phyloP scores from a whole-genome alignment of 2,329 filamentous ascomycete species.

The Scedosporium minutisporum region DNA sequence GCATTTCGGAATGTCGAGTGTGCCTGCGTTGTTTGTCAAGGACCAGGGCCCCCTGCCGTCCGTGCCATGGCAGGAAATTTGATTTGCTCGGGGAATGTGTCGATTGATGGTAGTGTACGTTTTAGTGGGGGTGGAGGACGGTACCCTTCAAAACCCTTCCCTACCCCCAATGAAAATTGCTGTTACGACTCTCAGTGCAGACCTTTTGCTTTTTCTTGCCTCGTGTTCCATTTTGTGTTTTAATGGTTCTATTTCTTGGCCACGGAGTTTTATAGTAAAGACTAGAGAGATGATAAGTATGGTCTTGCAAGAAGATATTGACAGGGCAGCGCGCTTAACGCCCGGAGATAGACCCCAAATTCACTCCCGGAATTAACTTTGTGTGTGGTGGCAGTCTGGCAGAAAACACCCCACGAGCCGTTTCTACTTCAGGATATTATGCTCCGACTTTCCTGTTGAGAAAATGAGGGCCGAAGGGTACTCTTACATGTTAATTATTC shows the following conservation, averaged over 20 bases:
- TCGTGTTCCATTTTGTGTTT: not conserved
- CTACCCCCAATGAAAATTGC: not conserved
- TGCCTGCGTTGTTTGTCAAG: no score
- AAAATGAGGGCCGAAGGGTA: no score
- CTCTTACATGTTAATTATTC: not conserved
- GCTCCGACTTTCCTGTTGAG: no score
- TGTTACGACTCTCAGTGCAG: not conserved
- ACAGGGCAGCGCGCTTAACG: not conserved
- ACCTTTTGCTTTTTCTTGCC: not conserved
- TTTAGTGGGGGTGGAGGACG: not conserved
- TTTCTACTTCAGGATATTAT: no score
- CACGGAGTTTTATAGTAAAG: not conserved
- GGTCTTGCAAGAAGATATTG: not conserved
- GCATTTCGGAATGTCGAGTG: no score
- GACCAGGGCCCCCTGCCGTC: not conserved
- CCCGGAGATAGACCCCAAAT: not conserved
- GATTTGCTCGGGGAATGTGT: not conserved
- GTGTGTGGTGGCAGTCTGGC: not conserved
- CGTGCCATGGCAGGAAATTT: not conserved
- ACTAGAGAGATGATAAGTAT: not conserved
- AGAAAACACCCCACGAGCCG: no score
- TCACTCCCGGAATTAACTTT: not conserved
- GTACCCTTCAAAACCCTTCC: not conserved
- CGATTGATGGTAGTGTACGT: not conserved
- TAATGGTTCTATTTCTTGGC: not conserved